Percentiles rank a stretch among this genome's conserved stretches.
phyloP scores from a whole-genome alignment of 1,139 yeast genomes.

The Suhomyces choctaworum region DNA sequence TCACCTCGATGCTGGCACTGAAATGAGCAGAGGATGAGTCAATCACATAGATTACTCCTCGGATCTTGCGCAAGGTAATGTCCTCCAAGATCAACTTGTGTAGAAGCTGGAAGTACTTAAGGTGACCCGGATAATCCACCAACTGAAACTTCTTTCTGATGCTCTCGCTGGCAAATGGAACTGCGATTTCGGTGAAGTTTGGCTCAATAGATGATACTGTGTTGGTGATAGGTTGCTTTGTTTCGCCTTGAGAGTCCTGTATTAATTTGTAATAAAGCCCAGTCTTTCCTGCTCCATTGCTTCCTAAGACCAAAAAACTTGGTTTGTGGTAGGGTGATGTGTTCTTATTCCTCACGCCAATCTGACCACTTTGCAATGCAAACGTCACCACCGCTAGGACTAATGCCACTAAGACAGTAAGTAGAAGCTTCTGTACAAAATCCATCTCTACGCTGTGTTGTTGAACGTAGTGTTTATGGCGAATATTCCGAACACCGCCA shows the following conservation, averaged over 20 bases:
- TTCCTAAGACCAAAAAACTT: slow-evolving; percentile 71
- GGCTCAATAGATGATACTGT: slow-evolving; percentile 50
- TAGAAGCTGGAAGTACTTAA: slow-evolving; percentile 60
- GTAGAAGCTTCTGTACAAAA: slow-evolving; percentile 19
- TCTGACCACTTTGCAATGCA: slow-evolving; percentile 15
- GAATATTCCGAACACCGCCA: too few relatives aligned
- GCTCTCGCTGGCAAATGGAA: slow-evolving; percentile 38
- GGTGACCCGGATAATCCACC: slow-evolving; percentile 85
- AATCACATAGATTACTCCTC: slow-evolving; percentile 70
- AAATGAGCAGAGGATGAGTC: slow-evolving; percentile 54
- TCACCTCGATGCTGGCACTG: slow-evolving; percentile 41
- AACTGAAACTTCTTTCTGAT: slow-evolving; percentile 45
- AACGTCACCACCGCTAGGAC: slow-evolving; percentile 19
- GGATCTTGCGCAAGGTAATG: slow-evolving; percentile 45
- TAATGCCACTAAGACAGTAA: slow-evolving; percentile 22
- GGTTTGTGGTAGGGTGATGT: slow-evolving; percentile 37
- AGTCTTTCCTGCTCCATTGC: slow-evolving; percentile 76
- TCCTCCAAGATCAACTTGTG: slow-evolving; percentile 45
- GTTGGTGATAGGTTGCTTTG: slow-evolving; percentile 17
- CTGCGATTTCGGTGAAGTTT: slow-evolving; percentile 28
- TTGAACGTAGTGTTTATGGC: too few relatives aligned
- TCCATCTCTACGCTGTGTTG: slow-evolving; percentile 26
- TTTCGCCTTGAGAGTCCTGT: slow-evolving; percentile 16
- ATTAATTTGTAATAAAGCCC: slow-evolving; percentile 47
- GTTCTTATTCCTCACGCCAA: slow-evolving; percentile 15